Percentiles rank a stretch among this genome's conserved stretches.
Evolutionary conservation across 2,329 filamentous ascomycete species (phyloP).

Genomic region (Fusarium sp.): DNA sequence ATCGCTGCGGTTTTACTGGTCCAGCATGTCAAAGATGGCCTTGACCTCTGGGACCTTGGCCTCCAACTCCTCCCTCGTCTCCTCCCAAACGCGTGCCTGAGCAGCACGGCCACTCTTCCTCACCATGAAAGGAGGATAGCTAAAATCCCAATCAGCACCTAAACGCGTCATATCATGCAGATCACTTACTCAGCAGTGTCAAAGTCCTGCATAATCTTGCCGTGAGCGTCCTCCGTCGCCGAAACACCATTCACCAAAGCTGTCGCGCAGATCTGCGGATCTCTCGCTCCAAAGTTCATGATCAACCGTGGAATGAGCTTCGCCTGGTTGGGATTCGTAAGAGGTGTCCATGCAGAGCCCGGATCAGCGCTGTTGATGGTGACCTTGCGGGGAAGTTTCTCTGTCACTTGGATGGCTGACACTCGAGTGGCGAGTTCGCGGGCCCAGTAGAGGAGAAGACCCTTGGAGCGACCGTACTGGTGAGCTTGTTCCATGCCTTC

Average conservation of each 20-base stretch:
- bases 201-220: slow-evolving; percentile 52
- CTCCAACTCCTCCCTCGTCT: slow-evolving; percentile 37
- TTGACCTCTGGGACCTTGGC: slow-evolving; percentile 39
- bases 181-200: slow-evolving; percentile 45
- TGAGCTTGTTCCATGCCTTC: slow-evolving; percentile 50
- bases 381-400: slow-evolving; percentile 40
- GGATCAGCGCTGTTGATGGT: slow-evolving; percentile 53
- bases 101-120: slow-evolving; percentile 37
- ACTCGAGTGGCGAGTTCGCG: slow-evolving; percentile 48
- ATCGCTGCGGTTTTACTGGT: not conserved
- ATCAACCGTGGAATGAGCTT: slow-evolving; percentile 50
- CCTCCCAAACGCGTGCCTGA: slow-evolving; percentile 40
- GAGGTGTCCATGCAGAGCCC: slow-evolving; percentile 51
- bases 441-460: slow-evolving; percentile 49
- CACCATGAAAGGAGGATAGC: slow-evolving; percentile 50
- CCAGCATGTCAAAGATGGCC: slow-evolving; percentile 35
- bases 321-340: slow-evolving; percentile 48
- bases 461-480: slow-evolving; percentile 52
- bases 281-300: slow-evolving; percentile 50
- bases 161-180: not conserved
- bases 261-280: slow-evolving; percentile 49
- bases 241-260: slow-evolving; percentile 51
- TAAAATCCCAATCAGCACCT: slow-evolving; percentile 19
- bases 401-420: slow-evolving; percentile 23
- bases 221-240: slow-evolving; percentile 42